A percentile compares a stretch with the other conserved stretches of the same genome.
phyloP scores from a whole-genome alignment of 2,329 filamentous ascomycete species.

The Nannizzia gypsea region DNA sequence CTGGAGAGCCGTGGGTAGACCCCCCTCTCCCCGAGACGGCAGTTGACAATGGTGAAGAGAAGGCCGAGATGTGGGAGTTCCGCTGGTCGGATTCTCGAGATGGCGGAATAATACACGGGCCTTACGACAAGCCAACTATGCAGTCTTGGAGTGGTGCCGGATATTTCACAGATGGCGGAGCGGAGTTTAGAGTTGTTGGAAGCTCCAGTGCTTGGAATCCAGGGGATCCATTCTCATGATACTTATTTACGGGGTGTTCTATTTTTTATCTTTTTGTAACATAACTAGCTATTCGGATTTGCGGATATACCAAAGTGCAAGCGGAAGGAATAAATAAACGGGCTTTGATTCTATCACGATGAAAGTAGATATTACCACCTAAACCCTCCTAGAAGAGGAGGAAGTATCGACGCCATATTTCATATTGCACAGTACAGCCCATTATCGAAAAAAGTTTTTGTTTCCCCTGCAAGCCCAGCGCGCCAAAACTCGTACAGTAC shows the following conservation, averaged over 20 bases:
- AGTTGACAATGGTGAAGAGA: constrained; percentile 18
- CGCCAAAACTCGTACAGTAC: constrained; percentile 9
- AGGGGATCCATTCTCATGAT: constrained; percentile 1
- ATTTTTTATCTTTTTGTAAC: neutral
- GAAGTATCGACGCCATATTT: neutral
- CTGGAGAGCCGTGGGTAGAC: constrained; percentile 72
- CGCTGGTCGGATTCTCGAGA: constrained; percentile 84
- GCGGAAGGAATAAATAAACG: neutral
- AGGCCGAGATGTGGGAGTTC: constrained; percentile 63
- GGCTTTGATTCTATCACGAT: constrained; percentile 1
- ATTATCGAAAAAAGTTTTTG: neutral
- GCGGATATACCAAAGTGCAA: neutral
- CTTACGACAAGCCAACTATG: constrained; percentile 79
- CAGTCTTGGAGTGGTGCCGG: constrained; percentile 80
- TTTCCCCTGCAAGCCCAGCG: constrained; percentile 5
- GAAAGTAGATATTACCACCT: neutral
- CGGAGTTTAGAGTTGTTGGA: constrained; percentile 59
- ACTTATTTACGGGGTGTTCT: neutral
- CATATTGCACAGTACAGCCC: neutral
- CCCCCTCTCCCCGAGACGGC: constrained; percentile 22
- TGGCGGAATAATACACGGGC: constrained; percentile 65
- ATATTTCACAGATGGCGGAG: constrained; percentile 73
- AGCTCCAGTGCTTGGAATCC: constrained; percentile 43
- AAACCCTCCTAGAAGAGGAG: neutral
- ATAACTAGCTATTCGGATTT: neutral